Conservation (phyloP, 2,329 filamentous ascomycete species). For the Emergomyces africanus region DNA sequence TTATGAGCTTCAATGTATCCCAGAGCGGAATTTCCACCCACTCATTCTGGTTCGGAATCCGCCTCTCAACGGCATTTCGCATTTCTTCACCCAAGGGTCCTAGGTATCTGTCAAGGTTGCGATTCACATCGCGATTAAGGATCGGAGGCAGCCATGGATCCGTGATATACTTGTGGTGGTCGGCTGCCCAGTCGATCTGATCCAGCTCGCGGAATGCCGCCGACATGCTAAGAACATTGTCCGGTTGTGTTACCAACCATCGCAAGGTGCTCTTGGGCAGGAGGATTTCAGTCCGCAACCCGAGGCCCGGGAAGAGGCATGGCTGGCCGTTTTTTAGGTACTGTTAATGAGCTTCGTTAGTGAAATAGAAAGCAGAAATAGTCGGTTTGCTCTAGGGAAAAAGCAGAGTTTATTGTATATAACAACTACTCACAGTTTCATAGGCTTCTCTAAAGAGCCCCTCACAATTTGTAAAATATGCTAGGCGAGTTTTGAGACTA, state of each 20-base stretch:
- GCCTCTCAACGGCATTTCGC: background rate
- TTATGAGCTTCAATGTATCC: slow-evolving; percentile 15
- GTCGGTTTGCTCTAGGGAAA: no score
- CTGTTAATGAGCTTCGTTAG: background rate
- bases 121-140: background rate
- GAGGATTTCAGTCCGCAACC: background rate
- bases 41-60: slow-evolving; percentile 8
- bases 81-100: background rate
- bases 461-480: background rate
- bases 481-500: background rate
- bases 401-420: background rate
- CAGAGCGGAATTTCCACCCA: slow-evolving; percentile 17
- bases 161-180: background rate
- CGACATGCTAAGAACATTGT: background rate
- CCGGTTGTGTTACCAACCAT: background rate
- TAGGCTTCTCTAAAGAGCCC: background rate
- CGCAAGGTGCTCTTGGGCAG: background rate
- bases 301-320: background rate
- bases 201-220: background rate
- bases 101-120: background rate
- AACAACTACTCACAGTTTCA: background rate
- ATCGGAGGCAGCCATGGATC: background rate
- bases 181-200: background rate
- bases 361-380: no score
- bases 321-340: background rate